Percentiles rank a stretch among this genome's conserved stretches.
Conservation (phyloP, 768 basidiomycete species). For the Leucocoprinus leucothites region DNA sequence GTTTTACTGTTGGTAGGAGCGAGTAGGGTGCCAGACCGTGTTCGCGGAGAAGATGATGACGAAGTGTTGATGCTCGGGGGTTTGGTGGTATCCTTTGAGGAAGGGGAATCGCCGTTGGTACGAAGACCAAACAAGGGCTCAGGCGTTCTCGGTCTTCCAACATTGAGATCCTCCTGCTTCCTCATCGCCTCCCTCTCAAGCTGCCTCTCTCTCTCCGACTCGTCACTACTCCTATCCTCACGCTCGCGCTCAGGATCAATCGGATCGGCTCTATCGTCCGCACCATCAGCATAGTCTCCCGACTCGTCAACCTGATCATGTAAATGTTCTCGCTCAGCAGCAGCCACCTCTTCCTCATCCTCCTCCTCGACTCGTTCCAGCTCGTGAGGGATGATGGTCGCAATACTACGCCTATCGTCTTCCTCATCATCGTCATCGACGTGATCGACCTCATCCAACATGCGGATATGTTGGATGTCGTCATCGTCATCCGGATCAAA, state of each 20-base stretch:
- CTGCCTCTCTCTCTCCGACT: conserved; percentile 28
- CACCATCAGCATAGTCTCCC: conserved; percentile 5
- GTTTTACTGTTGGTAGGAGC: too few species aligned
- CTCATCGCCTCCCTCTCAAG: conserved; percentile 48
- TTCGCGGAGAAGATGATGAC: conserved; percentile 1
- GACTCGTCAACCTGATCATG: conserved; percentile 17
- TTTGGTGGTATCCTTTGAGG: too few species aligned
- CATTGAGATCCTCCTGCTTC: conserved; percentile 24
- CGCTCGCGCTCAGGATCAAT: conserved; percentile 10
- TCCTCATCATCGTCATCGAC: conserved; percentile 58
- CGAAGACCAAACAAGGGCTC: conserved; percentile 53
- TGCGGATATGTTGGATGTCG: conserved; percentile 16
- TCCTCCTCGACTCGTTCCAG: conserved; percentile 74
- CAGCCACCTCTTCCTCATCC: conserved; percentile 59
- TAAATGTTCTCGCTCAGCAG: conserved; percentile 14
- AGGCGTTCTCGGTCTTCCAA: conserved; percentile 75
- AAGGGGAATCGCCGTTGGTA: too few species aligned
- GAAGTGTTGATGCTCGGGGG: too few species aligned
- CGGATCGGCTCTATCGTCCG: too few species aligned
- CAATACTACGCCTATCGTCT: conserved; percentile 69
- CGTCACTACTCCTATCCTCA: conserved; percentile 4
- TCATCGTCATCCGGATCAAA: conserved; percentile 33
- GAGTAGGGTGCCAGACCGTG: conserved; percentile 10
- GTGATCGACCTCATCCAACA: conserved; percentile 20
- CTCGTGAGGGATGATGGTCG: conserved; percentile 67